These are phyloP conservation scores for Orbilia ellipsospora DNA, from an alignment of 2,329 filamentous ascomycete genomes.

Conservation along the genomic window DNA sequence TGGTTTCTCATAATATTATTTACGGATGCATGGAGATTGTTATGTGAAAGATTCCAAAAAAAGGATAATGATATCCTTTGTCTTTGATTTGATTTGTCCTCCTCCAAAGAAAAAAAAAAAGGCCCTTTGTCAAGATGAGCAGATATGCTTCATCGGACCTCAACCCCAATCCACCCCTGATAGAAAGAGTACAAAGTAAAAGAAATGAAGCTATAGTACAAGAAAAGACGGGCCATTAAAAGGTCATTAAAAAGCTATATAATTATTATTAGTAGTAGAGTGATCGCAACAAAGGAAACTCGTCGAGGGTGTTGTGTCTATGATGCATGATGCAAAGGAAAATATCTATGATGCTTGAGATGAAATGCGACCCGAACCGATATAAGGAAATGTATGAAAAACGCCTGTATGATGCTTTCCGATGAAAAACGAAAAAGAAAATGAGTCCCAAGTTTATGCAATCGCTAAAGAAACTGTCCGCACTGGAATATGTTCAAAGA, in stretches of 20 bases:
- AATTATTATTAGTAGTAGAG: slow-evolving; percentile 23
- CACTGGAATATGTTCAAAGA: slow-evolving; percentile 52
- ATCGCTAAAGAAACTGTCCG: slow-evolving; percentile 53
- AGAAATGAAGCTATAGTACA: slow-evolving; percentile 43
- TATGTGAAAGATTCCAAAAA: slow-evolving; percentile 17
- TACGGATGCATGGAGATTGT: background rate
- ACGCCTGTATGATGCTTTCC: slow-evolving; percentile 55
- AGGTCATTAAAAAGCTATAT: slow-evolving; percentile 30
- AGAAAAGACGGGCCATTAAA: slow-evolving; percentile 47
- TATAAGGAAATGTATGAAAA: slow-evolving; percentile 15
- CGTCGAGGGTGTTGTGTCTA: slow-evolving; percentile 52
- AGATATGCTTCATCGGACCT: too few species aligned
- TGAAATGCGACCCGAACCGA: slow-evolving; percentile 18
- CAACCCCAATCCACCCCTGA: too few species aligned
- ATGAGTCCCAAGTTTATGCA: slow-evolving; percentile 39
- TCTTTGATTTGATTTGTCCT: slow-evolving; percentile 18
- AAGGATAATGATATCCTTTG: slow-evolving; percentile 27
- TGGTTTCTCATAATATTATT: slow-evolving; percentile 1
- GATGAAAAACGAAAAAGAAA: slow-evolving; percentile 5
- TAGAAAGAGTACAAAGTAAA: slow-evolving; percentile 22
- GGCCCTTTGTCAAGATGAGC: background rate
- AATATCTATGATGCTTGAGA: slow-evolving; percentile 41
- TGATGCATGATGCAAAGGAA: slow-evolving; percentile 25
- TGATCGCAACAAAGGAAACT: slow-evolving; percentile 46
- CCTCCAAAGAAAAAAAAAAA: slow-evolving; percentile 16